Percentiles rank a stretch among this genome's conserved stretches.
Evolutionary conservation across 2,329 filamentous ascomycete species (phyloP).

Genomic region (Fusarium begoniae): DNA sequence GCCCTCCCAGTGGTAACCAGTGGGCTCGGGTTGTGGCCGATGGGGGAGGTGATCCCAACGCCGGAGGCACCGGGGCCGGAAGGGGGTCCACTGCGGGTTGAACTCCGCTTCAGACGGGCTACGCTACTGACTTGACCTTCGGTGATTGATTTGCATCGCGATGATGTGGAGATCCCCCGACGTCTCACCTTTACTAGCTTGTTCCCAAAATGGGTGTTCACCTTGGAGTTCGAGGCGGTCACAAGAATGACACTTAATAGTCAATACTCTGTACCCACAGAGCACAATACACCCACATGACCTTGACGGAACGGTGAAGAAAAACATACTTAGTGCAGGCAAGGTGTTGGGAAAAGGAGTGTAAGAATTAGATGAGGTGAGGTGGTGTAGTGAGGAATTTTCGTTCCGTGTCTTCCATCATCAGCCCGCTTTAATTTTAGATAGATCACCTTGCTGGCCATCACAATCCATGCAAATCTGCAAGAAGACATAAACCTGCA

Average conservation of each 20-base stretch:
- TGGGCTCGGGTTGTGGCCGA: slow-evolving; percentile 41
- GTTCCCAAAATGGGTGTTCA: slow-evolving; percentile 17
- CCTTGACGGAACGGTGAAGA: slow-evolving; percentile 26
- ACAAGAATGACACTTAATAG: background rate
- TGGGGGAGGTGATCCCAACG: slow-evolving; percentile 33
- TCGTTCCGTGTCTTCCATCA: background rate
- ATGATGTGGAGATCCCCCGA: slow-evolving; percentile 24
- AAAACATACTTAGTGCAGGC: background rate
- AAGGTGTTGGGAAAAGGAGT: background rate
- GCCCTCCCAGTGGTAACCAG: slow-evolving; percentile 8
- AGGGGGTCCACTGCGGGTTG: slow-evolving; percentile 29
- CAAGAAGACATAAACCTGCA: background rate
- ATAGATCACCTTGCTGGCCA: background rate
- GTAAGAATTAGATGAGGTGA: background rate
- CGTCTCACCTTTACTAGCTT: slow-evolving; percentile 30
- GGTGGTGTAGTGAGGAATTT: background rate
- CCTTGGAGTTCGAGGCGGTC: slow-evolving; percentile 32
- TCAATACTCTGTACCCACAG: slow-evolving; percentile 10
- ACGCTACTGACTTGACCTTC: slow-evolving; percentile 24
- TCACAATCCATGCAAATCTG: slow-evolving; percentile 4
- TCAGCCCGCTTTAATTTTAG: background rate
- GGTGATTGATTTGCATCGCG: slow-evolving; percentile 39
- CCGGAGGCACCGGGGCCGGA: slow-evolving; percentile 37
- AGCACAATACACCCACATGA: slow-evolving; percentile 12
- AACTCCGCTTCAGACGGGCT: slow-evolving; percentile 36